phyloP scores from a whole-genome alignment of 257 asterid genomes.

The Paraleonurus japonicus region DNA sequence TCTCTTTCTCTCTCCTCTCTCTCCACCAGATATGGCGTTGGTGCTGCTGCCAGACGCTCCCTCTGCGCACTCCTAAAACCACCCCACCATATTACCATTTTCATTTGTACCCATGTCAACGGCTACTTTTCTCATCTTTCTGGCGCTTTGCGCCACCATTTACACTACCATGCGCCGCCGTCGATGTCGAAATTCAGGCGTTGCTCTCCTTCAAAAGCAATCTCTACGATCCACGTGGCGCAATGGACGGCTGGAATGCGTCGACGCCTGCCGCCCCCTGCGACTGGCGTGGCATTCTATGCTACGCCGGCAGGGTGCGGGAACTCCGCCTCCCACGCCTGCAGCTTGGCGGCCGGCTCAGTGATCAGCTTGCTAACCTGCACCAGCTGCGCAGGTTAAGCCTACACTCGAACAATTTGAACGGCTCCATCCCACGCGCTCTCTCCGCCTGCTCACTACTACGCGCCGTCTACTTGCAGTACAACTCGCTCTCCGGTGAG shows the following conservation, averaged over 20 bases:
- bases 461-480: constrained; percentile 68
- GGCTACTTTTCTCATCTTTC: constrained; percentile 31
- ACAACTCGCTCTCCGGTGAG: constrained; percentile 60
- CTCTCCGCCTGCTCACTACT: constrained; percentile 52
- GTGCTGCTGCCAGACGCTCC: constrained; percentile 15
- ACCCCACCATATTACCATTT: neutral
- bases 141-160: constrained; percentile 41
- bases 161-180: constrained; percentile 37
- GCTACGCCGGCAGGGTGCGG: constrained; percentile 47
- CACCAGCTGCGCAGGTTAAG: constrained; percentile 58
- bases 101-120: constrained; percentile 38
- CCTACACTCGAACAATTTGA: constrained; percentile 60
- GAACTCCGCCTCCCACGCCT: constrained; percentile 67
- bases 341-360: constrained; percentile 55
- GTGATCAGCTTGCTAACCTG: constrained; percentile 37
- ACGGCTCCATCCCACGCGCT: constrained; percentile 57
- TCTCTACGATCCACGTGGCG: constrained; percentile 65
- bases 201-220: constrained; percentile 45
- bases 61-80: neutral
- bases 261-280: constrained; percentile 71
- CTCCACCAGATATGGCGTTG: neutral
- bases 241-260: constrained; percentile 55
- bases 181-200: constrained; percentile 46
- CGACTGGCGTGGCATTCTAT: constrained; percentile 77
- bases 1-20: neutral